These are phyloP conservation scores for Lomentospora prolificans DNA, from an alignment of 2,329 filamentous ascomycete species.

Conservation along the genomic window DNA sequence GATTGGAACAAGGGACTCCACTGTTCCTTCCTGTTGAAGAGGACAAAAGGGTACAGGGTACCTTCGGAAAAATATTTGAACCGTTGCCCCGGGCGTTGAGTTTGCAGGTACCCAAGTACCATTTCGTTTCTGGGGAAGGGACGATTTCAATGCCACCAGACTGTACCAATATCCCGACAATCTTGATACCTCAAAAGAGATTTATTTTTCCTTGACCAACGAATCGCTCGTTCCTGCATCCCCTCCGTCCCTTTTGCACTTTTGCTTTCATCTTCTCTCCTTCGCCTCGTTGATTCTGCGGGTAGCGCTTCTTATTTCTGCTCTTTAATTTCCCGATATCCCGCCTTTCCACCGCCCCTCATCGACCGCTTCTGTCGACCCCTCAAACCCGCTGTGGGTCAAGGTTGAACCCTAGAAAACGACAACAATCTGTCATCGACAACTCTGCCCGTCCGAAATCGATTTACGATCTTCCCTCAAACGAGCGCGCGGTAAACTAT, in stretches of 20 bases:
- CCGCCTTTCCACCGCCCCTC: not conserved
- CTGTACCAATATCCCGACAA: no score
- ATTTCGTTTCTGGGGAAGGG: not conserved
- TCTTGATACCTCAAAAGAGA: no score
- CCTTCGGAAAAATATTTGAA: constrained; percentile 15
- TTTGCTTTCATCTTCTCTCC: no score
- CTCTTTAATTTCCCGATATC: not conserved
- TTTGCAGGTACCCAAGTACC: not conserved
- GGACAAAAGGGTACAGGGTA: no score
- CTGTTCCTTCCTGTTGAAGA: no score
- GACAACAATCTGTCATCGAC: not conserved
- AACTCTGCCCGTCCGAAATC: not conserved
- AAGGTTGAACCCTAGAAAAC: not conserved
- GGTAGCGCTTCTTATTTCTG: no score
- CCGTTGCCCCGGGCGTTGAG: not conserved
- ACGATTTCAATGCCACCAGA: not conserved
- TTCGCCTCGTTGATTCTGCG: no score
- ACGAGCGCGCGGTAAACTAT: not conserved
- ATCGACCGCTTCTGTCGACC: not conserved
- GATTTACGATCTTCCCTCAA: not conserved
- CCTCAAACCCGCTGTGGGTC: not conserved
- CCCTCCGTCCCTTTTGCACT: not conserved
- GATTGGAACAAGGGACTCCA: no score
- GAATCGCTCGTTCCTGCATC: not conserved
- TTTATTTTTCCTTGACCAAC: no score